phyloP scores from a whole-genome alignment of 768 basidiomycete species.

The Chalciporus piperatus region DNA sequence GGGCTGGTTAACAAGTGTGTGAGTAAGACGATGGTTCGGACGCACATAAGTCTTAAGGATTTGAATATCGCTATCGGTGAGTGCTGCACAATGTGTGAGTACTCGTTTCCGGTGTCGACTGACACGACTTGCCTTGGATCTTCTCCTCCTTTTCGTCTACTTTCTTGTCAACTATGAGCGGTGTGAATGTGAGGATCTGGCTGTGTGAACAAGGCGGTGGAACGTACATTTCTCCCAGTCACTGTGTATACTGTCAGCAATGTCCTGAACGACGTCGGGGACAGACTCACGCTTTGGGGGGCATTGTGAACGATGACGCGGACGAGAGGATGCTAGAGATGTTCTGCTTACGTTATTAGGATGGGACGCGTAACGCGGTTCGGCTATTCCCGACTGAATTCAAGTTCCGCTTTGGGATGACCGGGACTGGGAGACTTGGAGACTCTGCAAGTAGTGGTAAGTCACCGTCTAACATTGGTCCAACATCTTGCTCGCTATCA shows the following conservation, averaged over 20 bases:
- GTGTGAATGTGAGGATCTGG: conserved; percentile 7
- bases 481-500: conserved; percentile 3
- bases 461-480: too few relatives aligned
- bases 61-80: conserved; percentile 98
- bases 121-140: conserved; percentile 66
- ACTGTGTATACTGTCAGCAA: conserved; percentile 41
- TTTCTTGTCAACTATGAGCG: conserved; percentile 73
- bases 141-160: conserved; percentile 87
- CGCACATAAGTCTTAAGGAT: conserved; percentile 97
- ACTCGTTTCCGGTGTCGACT: neutral
- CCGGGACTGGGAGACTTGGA: too few relatives aligned
- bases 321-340: conserved; percentile 23
- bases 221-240: conserved; percentile 97
- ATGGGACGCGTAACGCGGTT: conserved; percentile 36
- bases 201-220: neutral
- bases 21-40: conserved; percentile 3
- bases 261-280: neutral
- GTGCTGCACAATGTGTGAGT: conserved; percentile 47
- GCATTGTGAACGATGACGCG: conserved; percentile 50
- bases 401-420: conserved; percentile 28
- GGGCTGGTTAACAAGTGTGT: neutral
- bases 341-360: conserved; percentile 15
- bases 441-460: too few relatives aligned
- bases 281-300: conserved; percentile 86
- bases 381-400: conserved; percentile 27